Percentiles rank a stretch among this genome's conserved stretches.
Conservation (phyloP, 1,139 yeast species). For the Meyerozyma elateridarum region DNA sequence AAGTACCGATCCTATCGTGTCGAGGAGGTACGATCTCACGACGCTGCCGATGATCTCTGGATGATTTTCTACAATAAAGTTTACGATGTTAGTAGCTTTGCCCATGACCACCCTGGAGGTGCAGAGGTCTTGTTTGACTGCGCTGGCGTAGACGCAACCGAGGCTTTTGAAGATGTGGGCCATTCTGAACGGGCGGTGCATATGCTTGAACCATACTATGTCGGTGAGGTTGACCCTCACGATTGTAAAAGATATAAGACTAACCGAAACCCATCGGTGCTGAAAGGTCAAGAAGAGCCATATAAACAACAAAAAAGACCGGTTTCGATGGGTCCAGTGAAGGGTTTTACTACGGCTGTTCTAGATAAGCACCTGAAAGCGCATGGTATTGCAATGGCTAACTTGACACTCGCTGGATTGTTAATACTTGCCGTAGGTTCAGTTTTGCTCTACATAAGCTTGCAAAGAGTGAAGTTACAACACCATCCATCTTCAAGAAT, state of each 20-base stretch:
- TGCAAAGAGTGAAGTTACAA: constrained; percentile 1
- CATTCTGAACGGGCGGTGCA: constrained; percentile 41
- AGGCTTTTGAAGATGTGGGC: constrained; percentile 50
- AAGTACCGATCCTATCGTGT: constrained; percentile 11
- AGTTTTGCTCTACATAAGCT: neutral
- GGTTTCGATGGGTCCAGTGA: neutral
- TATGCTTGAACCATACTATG: constrained; percentile 35
- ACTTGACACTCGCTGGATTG: too few species aligned
- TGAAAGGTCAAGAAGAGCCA: too few species aligned
- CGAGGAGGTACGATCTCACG: constrained; percentile 44
- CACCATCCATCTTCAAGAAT: too few species aligned
- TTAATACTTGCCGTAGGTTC: neutral
- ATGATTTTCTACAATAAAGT: constrained; percentile 62
- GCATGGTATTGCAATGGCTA: too few species aligned
- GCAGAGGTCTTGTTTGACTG: constrained; percentile 62
- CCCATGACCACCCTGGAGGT: constrained; percentile 64
- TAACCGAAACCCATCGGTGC: too few species aligned
- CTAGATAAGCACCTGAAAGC: neutral
- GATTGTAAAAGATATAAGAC: constrained; percentile 18
- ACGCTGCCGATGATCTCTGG: constrained; percentile 52
- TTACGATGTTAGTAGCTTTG: constrained; percentile 50
- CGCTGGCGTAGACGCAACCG: constrained; percentile 72
- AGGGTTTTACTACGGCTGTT: neutral
- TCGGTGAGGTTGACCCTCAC: constrained; percentile 26
- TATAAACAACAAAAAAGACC: neutral